These are phyloP conservation scores for Umbelopsis sp. DNA, from an alignment of 371 early-diverging fungal genomes.

Conservation along the genomic window DNA sequence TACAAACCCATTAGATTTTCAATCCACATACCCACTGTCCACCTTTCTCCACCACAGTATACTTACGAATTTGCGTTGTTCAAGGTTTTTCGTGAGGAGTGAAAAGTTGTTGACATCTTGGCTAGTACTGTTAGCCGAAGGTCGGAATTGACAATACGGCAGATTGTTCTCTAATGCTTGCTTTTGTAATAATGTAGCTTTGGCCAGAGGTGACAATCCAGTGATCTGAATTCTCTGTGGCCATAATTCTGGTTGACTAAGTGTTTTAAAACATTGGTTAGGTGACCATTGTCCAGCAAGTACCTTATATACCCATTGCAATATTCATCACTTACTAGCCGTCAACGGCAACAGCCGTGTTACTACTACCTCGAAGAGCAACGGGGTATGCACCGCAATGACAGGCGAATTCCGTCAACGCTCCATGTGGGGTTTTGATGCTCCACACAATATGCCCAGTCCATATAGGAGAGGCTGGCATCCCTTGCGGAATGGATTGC, in stretches of 20 bases:
- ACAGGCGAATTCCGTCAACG: slow-evolving; percentile 49
- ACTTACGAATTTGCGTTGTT: slow-evolving; percentile 57
- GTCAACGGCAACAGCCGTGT: slow-evolving; percentile 36
- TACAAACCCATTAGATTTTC: background rate
- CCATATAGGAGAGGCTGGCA: slow-evolving; percentile 54
- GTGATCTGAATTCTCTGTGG: slow-evolving; percentile 56
- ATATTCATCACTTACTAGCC: slow-evolving; percentile 53
- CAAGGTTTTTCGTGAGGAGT: slow-evolving; percentile 49
- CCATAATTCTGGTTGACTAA: slow-evolving; percentile 51
- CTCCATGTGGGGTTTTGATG: slow-evolving; percentile 42
- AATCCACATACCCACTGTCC: background rate
- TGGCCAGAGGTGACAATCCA: slow-evolving; percentile 49
- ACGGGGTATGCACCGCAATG: slow-evolving; percentile 55
- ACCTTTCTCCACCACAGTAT: background rate
- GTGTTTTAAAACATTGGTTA: background rate
- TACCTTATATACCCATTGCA: background rate
- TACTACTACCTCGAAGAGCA: slow-evolving; percentile 37
- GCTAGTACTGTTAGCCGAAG: slow-evolving; percentile 40
- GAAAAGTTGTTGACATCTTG: slow-evolving; percentile 57
- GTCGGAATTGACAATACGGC: slow-evolving; percentile 59
- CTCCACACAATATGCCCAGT: slow-evolving; percentile 64
- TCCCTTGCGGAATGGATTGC: slow-evolving; percentile 26
- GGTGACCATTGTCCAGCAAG: background rate
- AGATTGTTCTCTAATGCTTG: slow-evolving; percentile 51
- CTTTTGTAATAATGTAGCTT: slow-evolving; percentile 45